Percentiles rank a stretch among this genome's conserved stretches.
Evolutionary conservation across 1,284 basidiomycete species (phyloP).

Genomic region (Porodaedalea pini): DNA sequence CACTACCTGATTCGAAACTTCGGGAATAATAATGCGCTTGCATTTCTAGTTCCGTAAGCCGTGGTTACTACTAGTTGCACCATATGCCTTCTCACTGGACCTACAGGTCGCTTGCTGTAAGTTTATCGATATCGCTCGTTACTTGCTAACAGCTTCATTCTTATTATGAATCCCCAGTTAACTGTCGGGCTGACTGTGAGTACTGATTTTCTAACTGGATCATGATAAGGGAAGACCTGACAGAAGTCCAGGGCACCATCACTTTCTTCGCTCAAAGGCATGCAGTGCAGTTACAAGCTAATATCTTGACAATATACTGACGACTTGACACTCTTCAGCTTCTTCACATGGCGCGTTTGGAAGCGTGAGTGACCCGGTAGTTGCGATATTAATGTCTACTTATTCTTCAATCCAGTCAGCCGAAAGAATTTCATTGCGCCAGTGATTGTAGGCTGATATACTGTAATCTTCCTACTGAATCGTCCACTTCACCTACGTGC

Average conservation of each 20-base stretch:
- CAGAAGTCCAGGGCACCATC: constrained; percentile 11
- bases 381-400: neutral
- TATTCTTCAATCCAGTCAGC: constrained; percentile 9
- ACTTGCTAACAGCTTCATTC: neutral
- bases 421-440: constrained; percentile 9
- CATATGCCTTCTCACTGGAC: neutral
- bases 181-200: constrained; percentile 18
- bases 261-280: constrained; percentile 20
- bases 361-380: constrained; percentile 5
- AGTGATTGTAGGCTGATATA: constrained; percentile 5
- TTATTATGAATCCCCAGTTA: neutral
- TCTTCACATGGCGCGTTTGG: constrained; percentile 20
- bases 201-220: neutral
- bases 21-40: constrained; percentile 16
- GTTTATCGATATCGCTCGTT: neutral
- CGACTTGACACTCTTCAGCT: constrained; percentile 1
- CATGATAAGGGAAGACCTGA: neutral
- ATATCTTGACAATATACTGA: neutral
- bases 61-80: neutral
- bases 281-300: neutral
- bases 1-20: constrained; percentile 19
- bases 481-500: neutral
- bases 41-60: constrained; percentile 11
- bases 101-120: constrained; percentile 10
- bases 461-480: no score